Base-by-base conservation (phyloP, 2,329 filamentous ascomycete genomes). In the Parastagonospora nodorum region DNA sequence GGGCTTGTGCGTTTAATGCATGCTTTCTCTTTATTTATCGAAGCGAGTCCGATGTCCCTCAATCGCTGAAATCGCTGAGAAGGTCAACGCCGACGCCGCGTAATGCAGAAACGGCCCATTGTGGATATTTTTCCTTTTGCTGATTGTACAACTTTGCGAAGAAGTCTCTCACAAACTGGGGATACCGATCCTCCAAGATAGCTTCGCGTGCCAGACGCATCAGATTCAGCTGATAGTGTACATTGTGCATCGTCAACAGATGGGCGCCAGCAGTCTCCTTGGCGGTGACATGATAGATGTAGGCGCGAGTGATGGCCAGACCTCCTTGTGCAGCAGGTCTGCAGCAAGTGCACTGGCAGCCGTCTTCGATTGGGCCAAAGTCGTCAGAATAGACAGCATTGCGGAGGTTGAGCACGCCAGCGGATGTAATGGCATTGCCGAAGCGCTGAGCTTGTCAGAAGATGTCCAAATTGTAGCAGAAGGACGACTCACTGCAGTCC, bases 181-280 rank as follows among this genome's bases (percentile, higher is more conserved):
- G 92, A 71, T 88, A 97, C 44, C 80, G 76, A 69, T 96, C 92
- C 54, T 88, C 88, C 7, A 96, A 77, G 55, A 97, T 91, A 12
- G 94, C 86, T 55, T 89, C 80, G 52, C 93, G 83, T 10, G 86
- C 83, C 53, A 83, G 78, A 15, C 82, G 79, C 92, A 97, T 97
- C 63, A 99, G 77, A 53, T 88, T 83, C 46, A 99, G 80, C 71
- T 96, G 85, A 68, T 96, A 96, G 77, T 92, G 91, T 24, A 99
- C 90, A 69, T 99, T 99, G 74, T 99, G 94, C 68, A 97, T 91
- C 1, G 91, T 96, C 47, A 99, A 78, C 70, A 88, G 67, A 77
- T 88, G 86, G 12, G 95, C 94, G 7, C 93, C 91, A 1, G 90
- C 92, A 0, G 94, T 99, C 79, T 99, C 94, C 76, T 99, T 99